Base-by-base conservation (phyloP, 495 filamentous ascomycete species). In the Penicillium paradoxum region DNA sequence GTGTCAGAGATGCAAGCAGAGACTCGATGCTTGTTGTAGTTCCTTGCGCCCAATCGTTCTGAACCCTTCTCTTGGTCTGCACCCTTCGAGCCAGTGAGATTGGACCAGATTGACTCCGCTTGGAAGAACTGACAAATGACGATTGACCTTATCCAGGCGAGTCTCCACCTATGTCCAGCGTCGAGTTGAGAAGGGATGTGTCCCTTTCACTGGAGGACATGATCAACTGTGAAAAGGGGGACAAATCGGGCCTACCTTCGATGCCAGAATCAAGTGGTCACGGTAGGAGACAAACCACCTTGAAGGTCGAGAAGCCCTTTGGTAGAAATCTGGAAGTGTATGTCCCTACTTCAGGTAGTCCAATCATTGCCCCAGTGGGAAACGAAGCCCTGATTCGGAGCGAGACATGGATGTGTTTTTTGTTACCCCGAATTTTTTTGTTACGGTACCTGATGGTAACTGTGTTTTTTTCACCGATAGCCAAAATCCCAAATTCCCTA, bases 1-100 rank as follows among this genome's bases (percentile, higher is more conserved):
- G 32, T 48, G 37, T 42, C 46, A 30, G 25, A 25, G 37, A 42
- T 43, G 49, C 49, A 51, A 51, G 19, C 48, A 42, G 24, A 36
- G 17, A 42, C 8, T 39, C 6, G 15, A 17, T 32, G 25, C 25
- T 21, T 58, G 65, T 65, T 65, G 59, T 11, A n/a, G 17, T n/a
- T n/a, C 3, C 18, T 14, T 29, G 4, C 17, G 13, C 9, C 24
- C 15, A n/a, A 40, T 40, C 13, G 10, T 21, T n/a, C n/a, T 24
- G 39, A 6, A 24, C 19, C 19, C 3, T n/a, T 24, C n/a, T 24
- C 7, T 24, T 11, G n/a, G 19, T 38, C 6, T 15, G 24, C 11
- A 14, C 9, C 4, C 13, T 21, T 13, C 5, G 10, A 22, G 18
- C 10, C 13, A 15, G 39, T 25, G 41, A 43, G 2, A 13, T 27